phyloP scores from a whole-genome alignment of 306 rosid genomes.

The Lotus japonicus region DNA sequence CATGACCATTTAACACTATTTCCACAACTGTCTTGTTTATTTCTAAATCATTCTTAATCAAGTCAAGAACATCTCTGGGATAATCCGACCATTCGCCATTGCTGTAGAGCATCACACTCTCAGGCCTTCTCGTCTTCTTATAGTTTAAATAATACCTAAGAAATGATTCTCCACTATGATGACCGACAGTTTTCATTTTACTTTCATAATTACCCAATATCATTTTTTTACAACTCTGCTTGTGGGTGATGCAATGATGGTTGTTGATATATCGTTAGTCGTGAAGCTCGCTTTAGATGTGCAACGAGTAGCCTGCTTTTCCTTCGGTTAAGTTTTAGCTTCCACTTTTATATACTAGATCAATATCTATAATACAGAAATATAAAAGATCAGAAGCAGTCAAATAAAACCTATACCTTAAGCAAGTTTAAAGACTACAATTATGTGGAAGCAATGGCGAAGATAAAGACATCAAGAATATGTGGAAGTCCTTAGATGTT shows the following conservation, averaged over 20 bases:
- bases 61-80: conserved; percentile 48
- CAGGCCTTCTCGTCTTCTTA: conserved; percentile 59
- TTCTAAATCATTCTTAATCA: conserved; percentile 52
- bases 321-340: conserved; percentile 57
- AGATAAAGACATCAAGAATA: too few species aligned
- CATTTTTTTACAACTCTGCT: conserved; percentile 38
- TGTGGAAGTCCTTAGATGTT: too few species aligned
- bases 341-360: conserved; percentile 51
- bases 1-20: conserved; percentile 47
- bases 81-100: conserved; percentile 64
- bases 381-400: conserved; percentile 38
- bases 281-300: conserved; percentile 44
- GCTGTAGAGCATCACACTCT: too few species aligned
- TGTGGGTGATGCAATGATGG: conserved; percentile 33
- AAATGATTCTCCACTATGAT: too few species aligned
- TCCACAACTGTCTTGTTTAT: conserved; percentile 57
- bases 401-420: too few species aligned
- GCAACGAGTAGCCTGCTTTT: conserved; percentile 46
- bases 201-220: conserved; percentile 33
- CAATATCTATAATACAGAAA: conserved; percentile 44
- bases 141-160: too few species aligned
- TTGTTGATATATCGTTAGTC: conserved; percentile 27
- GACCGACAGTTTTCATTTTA: conserved; percentile 12
- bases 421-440: too few species aligned
- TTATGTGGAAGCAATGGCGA: too few species aligned